A percentile compares a stretch with the other conserved stretches of the same genome.
These are phyloP conservation scores for Glycine latifolia DNA, from an alignment of 306 rosid genomes.

Conservation along the genomic window DNA sequence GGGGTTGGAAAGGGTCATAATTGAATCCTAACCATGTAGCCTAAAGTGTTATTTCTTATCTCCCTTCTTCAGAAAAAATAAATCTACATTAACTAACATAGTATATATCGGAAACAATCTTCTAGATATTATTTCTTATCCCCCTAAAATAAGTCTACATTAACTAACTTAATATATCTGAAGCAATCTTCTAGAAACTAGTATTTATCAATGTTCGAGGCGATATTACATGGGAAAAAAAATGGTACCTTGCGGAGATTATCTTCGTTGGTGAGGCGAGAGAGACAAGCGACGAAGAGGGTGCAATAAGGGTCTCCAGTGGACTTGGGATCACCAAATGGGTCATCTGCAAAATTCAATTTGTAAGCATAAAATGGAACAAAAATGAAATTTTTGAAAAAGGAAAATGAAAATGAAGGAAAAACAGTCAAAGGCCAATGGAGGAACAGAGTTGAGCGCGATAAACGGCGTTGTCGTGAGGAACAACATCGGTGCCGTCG, in stretches of 20 bases:
- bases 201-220: background rate
- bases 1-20: background rate
- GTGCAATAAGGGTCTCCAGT: conserved; percentile 83
- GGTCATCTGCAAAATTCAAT: conserved; percentile 68
- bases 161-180: background rate
- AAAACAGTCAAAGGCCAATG: conserved; percentile 68
- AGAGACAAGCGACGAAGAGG: conserved; percentile 80
- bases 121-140: too few species aligned
- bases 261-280: conserved; percentile 69
- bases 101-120: background rate
- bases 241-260: conserved; percentile 62
- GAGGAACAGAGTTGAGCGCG: conserved; percentile 84
- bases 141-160: background rate
- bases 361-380: background rate
- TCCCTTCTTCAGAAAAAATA: background rate
- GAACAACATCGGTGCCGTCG: conserved; percentile 83
- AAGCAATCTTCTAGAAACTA: background rate
- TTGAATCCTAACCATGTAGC: conserved; percentile 18
- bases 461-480: conserved; percentile 84
- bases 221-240: background rate
- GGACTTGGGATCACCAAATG: conserved; percentile 78
- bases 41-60: background rate
- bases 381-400: background rate
- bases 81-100: background rate
- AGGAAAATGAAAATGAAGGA: background rate